phyloP scores from a whole-genome alignment of 305 asterid genomes.

The Andrographis paniculata region DNA sequence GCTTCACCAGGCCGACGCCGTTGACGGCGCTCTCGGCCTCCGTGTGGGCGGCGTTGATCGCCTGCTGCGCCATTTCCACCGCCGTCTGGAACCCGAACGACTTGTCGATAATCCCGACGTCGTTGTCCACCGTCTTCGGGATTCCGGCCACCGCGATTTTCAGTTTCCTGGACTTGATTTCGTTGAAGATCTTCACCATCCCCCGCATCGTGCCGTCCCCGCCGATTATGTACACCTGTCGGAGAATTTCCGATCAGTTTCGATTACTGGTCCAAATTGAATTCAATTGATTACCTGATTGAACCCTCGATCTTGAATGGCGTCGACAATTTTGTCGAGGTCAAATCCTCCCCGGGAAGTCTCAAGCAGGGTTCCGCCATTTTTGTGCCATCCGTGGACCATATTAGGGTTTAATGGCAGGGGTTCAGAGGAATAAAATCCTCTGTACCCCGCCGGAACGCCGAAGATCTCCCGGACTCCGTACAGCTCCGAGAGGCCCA shows the following conservation, averaged over 20 bases:
- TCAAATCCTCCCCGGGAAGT: constrained; percentile 83
- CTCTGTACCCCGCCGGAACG: constrained; percentile 56
- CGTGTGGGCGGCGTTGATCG: constrained; percentile 63
- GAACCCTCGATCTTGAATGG: constrained; percentile 50
- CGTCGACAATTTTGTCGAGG: constrained; percentile 40
- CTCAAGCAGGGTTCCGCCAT: constrained; percentile 58
- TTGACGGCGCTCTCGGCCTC: constrained; percentile 80
- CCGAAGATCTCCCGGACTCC: constrained; percentile 62
- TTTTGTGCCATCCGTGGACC: constrained; percentile 65
- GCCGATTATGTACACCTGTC: constrained; percentile 66
- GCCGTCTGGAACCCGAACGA: constrained; percentile 87
- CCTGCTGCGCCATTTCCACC: constrained; percentile 82
- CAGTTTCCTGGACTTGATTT: constrained; percentile 36
- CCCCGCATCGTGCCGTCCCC: constrained; percentile 91
- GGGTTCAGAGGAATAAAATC: constrained; percentile 46
- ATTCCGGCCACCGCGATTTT: constrained; percentile 55
- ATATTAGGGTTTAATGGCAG: constrained; percentile 39
- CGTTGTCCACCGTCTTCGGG: constrained; percentile 82
- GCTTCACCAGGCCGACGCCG: constrained; percentile 74
- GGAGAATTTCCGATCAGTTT: not conserved
- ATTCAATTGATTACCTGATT: constrained; percentile 63
- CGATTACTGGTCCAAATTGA: no score
- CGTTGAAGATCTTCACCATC: constrained; percentile 48
- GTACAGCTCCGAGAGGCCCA: constrained; percentile 72
- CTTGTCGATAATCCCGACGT: constrained; percentile 62